Conservation (phyloP, 2,329 filamentous ascomycete genomes). For the Microcera coccophila region DNA sequence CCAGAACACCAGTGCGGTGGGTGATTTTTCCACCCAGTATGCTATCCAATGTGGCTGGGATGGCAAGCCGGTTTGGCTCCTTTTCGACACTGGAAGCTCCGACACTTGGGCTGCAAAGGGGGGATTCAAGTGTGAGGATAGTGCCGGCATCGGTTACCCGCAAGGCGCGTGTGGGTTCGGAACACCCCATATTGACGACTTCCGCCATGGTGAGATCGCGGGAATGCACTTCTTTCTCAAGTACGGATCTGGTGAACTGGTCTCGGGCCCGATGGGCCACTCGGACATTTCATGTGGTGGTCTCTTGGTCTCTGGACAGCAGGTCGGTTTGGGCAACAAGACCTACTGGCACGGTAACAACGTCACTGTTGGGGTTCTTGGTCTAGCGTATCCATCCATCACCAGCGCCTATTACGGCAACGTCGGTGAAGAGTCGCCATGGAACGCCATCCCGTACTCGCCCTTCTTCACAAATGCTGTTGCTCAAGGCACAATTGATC, state of each 20-base stretch:
- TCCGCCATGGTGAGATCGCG: slow-evolving; percentile 37
- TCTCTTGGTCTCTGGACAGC: slow-evolving; percentile 42
- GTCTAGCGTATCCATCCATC: slow-evolving; percentile 48
- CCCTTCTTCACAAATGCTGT: slow-evolving; percentile 49
- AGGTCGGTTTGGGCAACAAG: slow-evolving; percentile 46
- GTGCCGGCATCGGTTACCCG: slow-evolving; percentile 28
- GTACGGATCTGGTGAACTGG: slow-evolving; percentile 48
- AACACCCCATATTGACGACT: slow-evolving; percentile 34
- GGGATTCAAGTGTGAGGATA: slow-evolving; percentile 41
- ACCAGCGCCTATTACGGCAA: slow-evolving; percentile 46
- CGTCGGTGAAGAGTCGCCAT: slow-evolving; percentile 35
- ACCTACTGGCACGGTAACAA: slow-evolving; percentile 52
- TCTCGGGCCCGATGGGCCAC: slow-evolving; percentile 45
- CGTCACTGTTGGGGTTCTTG: slow-evolving; percentile 48
- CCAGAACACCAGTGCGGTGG: slow-evolving; percentile 39
- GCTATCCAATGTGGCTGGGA: slow-evolving; percentile 41
- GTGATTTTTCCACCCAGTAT: slow-evolving; percentile 40
- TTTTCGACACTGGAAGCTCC: slow-evolving; percentile 50
- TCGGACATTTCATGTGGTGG: slow-evolving; percentile 46
- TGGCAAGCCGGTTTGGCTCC: slow-evolving; percentile 36
- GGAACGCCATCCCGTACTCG: slow-evolving; percentile 41
- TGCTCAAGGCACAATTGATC: slow-evolving; percentile 41
- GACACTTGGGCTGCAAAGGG: slow-evolving; percentile 47
- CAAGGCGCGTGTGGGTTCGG: slow-evolving; percentile 41
- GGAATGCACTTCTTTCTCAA: slow-evolving; percentile 44